phyloP scores from a whole-genome alignment of 1,139 yeast genomes.

The Suhomyces yuchorum region DNA sequence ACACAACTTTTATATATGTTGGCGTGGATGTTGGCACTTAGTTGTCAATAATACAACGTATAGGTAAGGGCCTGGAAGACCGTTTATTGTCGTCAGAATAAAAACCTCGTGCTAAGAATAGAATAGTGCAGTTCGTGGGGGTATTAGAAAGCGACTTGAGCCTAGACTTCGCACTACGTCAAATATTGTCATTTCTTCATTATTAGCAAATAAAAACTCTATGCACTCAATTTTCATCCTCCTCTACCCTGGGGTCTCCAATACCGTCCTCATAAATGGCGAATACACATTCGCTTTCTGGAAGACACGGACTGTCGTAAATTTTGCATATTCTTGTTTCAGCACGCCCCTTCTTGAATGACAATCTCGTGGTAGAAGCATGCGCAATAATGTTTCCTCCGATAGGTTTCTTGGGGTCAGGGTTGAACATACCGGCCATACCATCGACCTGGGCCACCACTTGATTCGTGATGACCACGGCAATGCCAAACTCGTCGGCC shows the following conservation, averaged over 20 bases:
- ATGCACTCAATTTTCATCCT: slow-evolving; percentile 31
- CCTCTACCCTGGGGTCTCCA: slow-evolving; percentile 90
- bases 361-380: slow-evolving; percentile 89
- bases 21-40: too few relatives aligned
- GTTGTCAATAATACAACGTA: too few relatives aligned
- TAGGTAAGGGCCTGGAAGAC: too few relatives aligned
- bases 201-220: slow-evolving; percentile 1
- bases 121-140: too few relatives aligned
- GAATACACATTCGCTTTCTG: slow-evolving; percentile 92
- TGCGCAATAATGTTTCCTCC: slow-evolving; percentile 99
- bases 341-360: slow-evolving; percentile 86
- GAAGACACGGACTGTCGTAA: slow-evolving; percentile 93
- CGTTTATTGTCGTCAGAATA: too few relatives aligned
- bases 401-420: slow-evolving; percentile 98
- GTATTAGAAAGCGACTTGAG: too few relatives aligned
- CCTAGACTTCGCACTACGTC: neutral
- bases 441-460: slow-evolving; percentile 99
- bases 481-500: slow-evolving; percentile 98
- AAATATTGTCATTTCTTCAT: slow-evolving; percentile 2
- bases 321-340: slow-evolving; percentile 93
- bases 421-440: slow-evolving; percentile 75
- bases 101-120: too few relatives aligned
- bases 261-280: slow-evolving; percentile 97
- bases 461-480: slow-evolving; percentile 97
- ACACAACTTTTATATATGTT: too few relatives aligned